Evolutionary conservation across 2,329 filamentous ascomycete genomes (phyloP).

Genomic region (Penicillium hordei): DNA sequence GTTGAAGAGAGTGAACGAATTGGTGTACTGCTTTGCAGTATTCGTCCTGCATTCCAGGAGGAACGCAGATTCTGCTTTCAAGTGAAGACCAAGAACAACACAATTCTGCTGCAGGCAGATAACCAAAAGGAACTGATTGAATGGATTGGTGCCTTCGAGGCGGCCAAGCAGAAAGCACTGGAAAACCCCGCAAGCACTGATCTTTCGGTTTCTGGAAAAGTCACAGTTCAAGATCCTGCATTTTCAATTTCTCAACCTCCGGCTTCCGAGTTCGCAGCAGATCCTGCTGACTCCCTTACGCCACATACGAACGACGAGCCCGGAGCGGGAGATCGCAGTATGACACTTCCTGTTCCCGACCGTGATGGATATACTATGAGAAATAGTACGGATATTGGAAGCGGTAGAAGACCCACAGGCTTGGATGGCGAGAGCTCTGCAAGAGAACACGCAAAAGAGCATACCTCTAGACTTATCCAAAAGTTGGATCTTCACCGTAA

Average conservation of each 20-base stretch:
- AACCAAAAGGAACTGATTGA: constrained; percentile 89
- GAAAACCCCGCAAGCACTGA: constrained; percentile 65
- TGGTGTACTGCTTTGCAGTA: constrained; percentile 88
- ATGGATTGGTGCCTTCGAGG: constrained; percentile 91
- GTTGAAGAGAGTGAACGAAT: constrained; percentile 97
- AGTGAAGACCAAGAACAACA: constrained; percentile 95
- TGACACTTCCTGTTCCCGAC: constrained; percentile 65
- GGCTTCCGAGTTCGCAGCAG: constrained; percentile 87
- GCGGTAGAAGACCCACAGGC: constrained; percentile 49
- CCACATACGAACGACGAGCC: constrained; percentile 57
- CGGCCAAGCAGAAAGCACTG: constrained; percentile 88
- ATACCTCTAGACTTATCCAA: constrained; percentile 85
- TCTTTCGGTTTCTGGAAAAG: constrained; percentile 44
- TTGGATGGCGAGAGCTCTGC: constrained; percentile 63
- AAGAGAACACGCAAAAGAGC: constrained; percentile 70
- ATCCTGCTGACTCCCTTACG: constrained; percentile 66
- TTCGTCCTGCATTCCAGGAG: constrained; percentile 85
- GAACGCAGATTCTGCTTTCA: constrained; percentile 97
- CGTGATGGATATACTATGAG: constrained; percentile 59
- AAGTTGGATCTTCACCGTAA: constrained; percentile 89
- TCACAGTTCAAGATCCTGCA: constrained; percentile 62
- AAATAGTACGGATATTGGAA: constrained; percentile 69
- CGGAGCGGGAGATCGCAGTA: constrained; percentile 58
- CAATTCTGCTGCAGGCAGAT: constrained; percentile 85
- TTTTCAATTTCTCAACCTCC: constrained; percentile 90